A percentile compares a stretch with the other conserved stretches of the same genome.
phyloP scores from a whole-genome alignment of 352 stramenopile genomes.

The Globisporangium alternatum region DNA sequence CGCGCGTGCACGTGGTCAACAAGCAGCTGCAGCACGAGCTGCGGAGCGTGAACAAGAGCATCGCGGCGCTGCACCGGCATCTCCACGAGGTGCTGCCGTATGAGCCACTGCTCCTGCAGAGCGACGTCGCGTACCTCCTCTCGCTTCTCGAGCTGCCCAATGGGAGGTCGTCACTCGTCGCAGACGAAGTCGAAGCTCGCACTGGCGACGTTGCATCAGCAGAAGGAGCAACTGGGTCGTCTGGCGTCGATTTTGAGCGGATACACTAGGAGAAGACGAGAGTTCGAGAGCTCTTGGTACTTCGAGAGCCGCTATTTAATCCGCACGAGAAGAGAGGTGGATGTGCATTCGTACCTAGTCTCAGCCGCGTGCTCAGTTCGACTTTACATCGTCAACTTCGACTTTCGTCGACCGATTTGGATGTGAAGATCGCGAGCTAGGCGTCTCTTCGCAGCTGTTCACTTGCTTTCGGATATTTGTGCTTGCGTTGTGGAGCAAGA shows the following conservation, averaged over 20 bases:
- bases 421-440: neutral
- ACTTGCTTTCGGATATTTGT: neutral
- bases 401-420: neutral
- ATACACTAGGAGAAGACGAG: neutral
- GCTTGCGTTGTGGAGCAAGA: neutral
- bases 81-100: conserved; percentile 42
- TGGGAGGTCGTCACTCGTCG: conserved; percentile 16
- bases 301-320: conserved; percentile 4
- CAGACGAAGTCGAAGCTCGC: conserved; percentile 6
- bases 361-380: neutral
- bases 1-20: conserved; percentile 41
- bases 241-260: neutral
- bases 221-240: neutral
- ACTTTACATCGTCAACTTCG: neutral
- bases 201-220: neutral
- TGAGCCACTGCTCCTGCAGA: conserved; percentile 52
- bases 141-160: conserved; percentile 20
- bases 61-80: conserved; percentile 38
- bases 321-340: neutral
- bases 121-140: conserved; percentile 44
- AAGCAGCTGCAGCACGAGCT: conserved; percentile 59
- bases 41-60: conserved; percentile 27
- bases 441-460: neutral
- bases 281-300: neutral
- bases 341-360: neutral